These are phyloP conservation scores for Brettanomyces nanus DNA, from an alignment of 805 yeast species.

Conservation along the genomic window DNA sequence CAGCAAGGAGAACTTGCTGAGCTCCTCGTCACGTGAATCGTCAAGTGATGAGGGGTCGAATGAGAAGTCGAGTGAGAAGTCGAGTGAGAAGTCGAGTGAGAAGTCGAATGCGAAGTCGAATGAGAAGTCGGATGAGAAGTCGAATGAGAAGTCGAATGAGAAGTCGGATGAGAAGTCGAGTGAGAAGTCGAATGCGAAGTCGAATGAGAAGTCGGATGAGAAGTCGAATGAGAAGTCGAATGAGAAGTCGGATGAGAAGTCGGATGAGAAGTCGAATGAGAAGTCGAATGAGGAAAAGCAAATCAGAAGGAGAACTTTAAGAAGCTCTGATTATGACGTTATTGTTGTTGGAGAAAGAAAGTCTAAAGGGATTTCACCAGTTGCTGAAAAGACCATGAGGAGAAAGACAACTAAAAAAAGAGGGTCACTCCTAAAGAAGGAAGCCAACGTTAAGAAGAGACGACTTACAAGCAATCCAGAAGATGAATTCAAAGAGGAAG, in stretches of 20 bases:
- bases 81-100: not conserved
- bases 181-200: too few species aligned
- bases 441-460: too few species aligned
- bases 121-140: too few species aligned
- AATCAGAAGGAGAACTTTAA: not conserved
- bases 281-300: too few species aligned
- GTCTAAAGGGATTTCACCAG: not conserved
- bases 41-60: not conserved
- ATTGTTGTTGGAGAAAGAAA: not conserved
- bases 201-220: too few species aligned
- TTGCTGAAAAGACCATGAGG: not conserved
- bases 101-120: too few species aligned
- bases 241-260: not conserved
- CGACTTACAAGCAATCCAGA: too few species aligned
- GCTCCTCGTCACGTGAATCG: conserved; percentile 3
- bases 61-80: not conserved
- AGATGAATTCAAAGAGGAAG: too few species aligned
- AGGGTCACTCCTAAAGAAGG: not conserved
- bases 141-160: not conserved
- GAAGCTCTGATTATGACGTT: conserved; percentile 1
- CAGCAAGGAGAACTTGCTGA: too few species aligned
- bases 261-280: not conserved
- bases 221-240: not conserved
- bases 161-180: not conserved
- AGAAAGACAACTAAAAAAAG: not conserved